Conservation (phyloP, 768 basidiomycete species). For the Boletus sp. region DNA sequence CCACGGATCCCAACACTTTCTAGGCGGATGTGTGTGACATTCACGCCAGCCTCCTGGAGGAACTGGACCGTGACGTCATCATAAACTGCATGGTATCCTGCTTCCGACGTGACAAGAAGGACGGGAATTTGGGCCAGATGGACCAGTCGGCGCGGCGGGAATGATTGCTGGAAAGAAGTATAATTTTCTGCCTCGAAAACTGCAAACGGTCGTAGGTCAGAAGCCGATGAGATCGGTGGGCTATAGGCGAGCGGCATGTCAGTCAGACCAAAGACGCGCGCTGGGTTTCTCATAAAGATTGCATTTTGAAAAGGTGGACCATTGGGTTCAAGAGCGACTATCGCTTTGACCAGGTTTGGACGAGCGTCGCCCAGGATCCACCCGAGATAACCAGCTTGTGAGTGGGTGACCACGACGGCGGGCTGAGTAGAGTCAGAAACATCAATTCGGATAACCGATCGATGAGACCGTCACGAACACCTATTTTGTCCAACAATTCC, state of each 20-base stretch:
- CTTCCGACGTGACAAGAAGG: constrained; percentile 47
- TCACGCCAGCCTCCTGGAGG: constrained; percentile 44
- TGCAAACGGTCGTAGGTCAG: constrained; percentile 34
- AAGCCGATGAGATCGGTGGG: constrained; percentile 41
- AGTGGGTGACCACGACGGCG: constrained; percentile 48
- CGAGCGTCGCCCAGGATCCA: constrained; percentile 50
- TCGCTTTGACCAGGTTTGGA: constrained; percentile 43
- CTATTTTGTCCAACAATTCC: constrained; percentile 45
- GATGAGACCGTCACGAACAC: constrained; percentile 34
- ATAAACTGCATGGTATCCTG: constrained; percentile 50
- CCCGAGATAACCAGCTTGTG: constrained; percentile 48
- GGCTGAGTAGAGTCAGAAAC: constrained; percentile 31
- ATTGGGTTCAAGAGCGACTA: constrained; percentile 48
- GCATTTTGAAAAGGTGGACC: constrained; percentile 48
- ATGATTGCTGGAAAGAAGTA: constrained; percentile 43
- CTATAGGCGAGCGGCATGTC: constrained; percentile 44
- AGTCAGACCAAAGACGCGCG: constrained; percentile 48
- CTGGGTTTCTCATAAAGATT: constrained; percentile 36
- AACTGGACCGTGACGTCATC: constrained; percentile 46
- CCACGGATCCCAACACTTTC: constrained; percentile 46
- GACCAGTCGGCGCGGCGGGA: constrained; percentile 41
- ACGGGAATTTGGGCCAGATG: constrained; percentile 46
- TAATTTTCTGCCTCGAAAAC: constrained; percentile 30
- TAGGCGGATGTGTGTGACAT: constrained; percentile 41
- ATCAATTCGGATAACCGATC: background rate